Evolutionary conservation across 2,329 filamentous ascomycete species (phyloP).

Genomic region (Colletotrichum phormii): DNA sequence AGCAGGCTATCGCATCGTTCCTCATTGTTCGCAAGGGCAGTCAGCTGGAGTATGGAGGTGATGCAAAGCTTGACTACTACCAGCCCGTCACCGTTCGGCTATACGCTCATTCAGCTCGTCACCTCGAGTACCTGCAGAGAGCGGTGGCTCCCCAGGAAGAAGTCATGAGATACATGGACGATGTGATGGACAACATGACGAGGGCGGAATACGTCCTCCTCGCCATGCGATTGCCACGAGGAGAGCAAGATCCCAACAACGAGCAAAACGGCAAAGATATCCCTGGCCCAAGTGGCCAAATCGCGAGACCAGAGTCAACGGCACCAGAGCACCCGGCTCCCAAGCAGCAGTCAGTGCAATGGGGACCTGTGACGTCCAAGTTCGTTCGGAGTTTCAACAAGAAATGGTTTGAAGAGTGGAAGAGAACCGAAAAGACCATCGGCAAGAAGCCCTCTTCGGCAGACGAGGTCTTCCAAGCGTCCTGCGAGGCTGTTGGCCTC

Average conservation of each 20-base stretch:
- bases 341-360: constrained; percentile 33
- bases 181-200: constrained; percentile 77
- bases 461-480: constrained; percentile 22
- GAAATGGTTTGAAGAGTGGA: constrained; percentile 37
- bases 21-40: constrained; percentile 80
- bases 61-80: constrained; percentile 77
- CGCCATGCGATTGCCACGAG: constrained; percentile 73
- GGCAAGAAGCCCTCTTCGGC: constrained; percentile 2
- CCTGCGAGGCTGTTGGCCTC: constrained; percentile 26
- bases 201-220: constrained; percentile 75
- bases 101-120: constrained; percentile 63
- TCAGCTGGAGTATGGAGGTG: constrained; percentile 72
- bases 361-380: constrained; percentile 29
- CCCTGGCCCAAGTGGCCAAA: background rate
- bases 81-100: constrained; percentile 78
- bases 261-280: constrained; percentile 39
- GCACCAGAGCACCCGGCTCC: constrained; percentile 19
- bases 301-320: background rate
- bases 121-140: constrained; percentile 70
- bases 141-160: constrained; percentile 73
- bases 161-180: constrained; percentile 75
- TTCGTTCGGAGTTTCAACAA: constrained; percentile 35
- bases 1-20: constrained; percentile 79
- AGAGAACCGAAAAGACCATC: constrained; percentile 19
- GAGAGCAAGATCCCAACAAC: constrained; percentile 48